Conservation (phyloP, 768 basidiomycete species). For the Cantharellus anzutake region DNA sequence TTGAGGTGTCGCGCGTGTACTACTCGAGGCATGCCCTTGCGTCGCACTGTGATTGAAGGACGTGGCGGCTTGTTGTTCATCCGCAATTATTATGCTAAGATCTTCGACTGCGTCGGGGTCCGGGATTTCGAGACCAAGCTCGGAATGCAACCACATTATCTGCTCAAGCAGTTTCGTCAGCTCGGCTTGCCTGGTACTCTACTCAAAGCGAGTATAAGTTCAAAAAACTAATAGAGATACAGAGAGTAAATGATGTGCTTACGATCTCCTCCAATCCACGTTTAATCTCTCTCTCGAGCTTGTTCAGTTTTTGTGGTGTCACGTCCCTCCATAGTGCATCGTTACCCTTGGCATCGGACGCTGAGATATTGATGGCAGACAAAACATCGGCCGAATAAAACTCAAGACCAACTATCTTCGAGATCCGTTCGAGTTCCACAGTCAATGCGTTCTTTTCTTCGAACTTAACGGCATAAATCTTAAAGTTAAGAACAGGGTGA, state of each 20-base stretch:
- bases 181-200: slow-evolving; percentile 29
- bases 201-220: neutral
- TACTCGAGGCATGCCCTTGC: neutral
- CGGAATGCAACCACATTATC: slow-evolving; percentile 65
- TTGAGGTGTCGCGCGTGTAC: neutral
- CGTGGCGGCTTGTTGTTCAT: neutral
- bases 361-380: neutral
- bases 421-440: slow-evolving; percentile 39
- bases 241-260: slow-evolving; percentile 16
- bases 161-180: slow-evolving; percentile 48
- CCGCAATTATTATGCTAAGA: neutral
- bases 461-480: slow-evolving; percentile 49
- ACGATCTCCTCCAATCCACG: slow-evolving; percentile 77
- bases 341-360: neutral
- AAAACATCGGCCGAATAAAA: slow-evolving; percentile 41
- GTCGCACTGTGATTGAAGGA: neutral
- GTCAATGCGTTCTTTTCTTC: slow-evolving; percentile 55
- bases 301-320: slow-evolving; percentile 60
- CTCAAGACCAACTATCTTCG: slow-evolving; percentile 37
- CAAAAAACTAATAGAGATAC: neutral
- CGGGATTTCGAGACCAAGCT: slow-evolving; percentile 49
- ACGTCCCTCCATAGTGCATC: slow-evolving; percentile 28
- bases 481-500: neutral
- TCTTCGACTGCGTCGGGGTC: slow-evolving; percentile 13
- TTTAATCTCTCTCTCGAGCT: slow-evolving; percentile 67